These are phyloP conservation scores for Serendipita sp. DNA, from an alignment of 768 basidiomycete species.

Conservation along the genomic window DNA sequence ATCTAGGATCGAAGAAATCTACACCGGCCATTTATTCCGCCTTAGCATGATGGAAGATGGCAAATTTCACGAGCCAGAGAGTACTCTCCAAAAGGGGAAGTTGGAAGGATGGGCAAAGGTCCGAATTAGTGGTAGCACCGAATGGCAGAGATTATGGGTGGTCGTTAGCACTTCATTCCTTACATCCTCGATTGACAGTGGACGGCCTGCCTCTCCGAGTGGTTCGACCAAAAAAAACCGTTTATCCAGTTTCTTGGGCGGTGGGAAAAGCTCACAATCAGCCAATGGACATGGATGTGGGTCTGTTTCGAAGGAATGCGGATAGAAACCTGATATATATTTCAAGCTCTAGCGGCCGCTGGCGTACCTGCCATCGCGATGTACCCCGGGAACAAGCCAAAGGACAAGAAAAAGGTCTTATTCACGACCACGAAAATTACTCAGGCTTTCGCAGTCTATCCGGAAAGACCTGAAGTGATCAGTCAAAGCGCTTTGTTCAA, in stretches of 20 bases:
- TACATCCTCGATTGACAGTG: constrained; percentile 9
- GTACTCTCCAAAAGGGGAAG: constrained; percentile 50
- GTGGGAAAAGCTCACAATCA: constrained; percentile 25
- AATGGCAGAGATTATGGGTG: constrained; percentile 90
- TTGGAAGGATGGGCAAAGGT: constrained; percentile 88
- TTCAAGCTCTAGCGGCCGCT: constrained; percentile 7
- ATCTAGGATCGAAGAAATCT: constrained; percentile 87
- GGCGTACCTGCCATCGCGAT: constrained; percentile 35
- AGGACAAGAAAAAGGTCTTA: constrained; percentile 56
- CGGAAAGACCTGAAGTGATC: constrained; percentile 87
- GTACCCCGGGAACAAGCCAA: constrained; percentile 47
- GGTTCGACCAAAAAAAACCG: constrained; percentile 37
- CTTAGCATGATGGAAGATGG: constrained; percentile 41
- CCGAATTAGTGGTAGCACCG: constrained; percentile 89
- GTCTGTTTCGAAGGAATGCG: neutral
- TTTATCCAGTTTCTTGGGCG: constrained; percentile 47
- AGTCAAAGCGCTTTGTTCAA: constrained; percentile 82
- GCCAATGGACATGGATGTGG: constrained; percentile 8
- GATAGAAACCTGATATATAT: neutral
- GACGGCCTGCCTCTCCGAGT: constrained; percentile 18
- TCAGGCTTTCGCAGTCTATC: constrained; percentile 89
- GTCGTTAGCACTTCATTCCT: constrained; percentile 33
- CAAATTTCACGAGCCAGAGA: constrained; percentile 32
- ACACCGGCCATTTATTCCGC: constrained; percentile 83
- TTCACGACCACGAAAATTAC: constrained; percentile 54